Evolutionary conservation across 164 flowering plant genomes (phyloP).

Genomic region (Vitis riparia): DNA sequence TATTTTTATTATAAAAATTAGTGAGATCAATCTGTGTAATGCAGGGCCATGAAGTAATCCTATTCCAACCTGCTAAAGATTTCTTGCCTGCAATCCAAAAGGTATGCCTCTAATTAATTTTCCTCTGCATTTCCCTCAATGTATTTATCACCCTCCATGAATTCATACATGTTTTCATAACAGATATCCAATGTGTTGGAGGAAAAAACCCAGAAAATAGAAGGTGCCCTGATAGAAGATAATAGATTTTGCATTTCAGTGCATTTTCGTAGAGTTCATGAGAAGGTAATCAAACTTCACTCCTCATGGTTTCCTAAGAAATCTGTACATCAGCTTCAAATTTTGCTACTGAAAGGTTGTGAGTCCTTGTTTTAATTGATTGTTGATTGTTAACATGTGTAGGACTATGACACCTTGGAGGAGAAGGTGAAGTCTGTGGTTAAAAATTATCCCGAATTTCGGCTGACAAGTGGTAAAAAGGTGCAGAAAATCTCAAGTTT

Average conservation of each 20-base stretch:
- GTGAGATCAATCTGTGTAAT: not conserved
- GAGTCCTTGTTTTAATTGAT: too few species aligned
- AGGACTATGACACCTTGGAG: slow-evolving; percentile 30
- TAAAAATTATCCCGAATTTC: slow-evolving; percentile 27
- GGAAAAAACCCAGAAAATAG: slow-evolving; percentile 32
- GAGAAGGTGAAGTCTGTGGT: slow-evolving; percentile 31
- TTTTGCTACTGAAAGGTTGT: too few species aligned
- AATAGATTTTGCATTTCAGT: slow-evolving; percentile 73
- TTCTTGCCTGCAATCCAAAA: slow-evolving; percentile 56
- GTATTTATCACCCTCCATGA: not conserved
- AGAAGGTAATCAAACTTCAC: slow-evolving; percentile 27
- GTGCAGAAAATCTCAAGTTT: slow-evolving; percentile 5
- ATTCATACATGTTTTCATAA: not conserved
- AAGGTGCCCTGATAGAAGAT: slow-evolving; percentile 60
- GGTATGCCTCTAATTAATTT: slow-evolving; percentile 23
- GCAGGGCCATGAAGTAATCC: slow-evolving; percentile 40
- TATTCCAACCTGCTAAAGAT: slow-evolving; percentile 72
- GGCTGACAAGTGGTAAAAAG: slow-evolving; percentile 32
- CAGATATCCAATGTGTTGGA: slow-evolving; percentile 47
- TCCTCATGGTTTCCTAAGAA: too few species aligned
- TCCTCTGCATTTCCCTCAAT: too few species aligned
- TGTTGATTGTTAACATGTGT: not conserved
- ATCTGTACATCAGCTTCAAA: too few species aligned
- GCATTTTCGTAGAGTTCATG: slow-evolving; percentile 56
- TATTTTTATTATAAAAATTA: too few species aligned